Evolutionary conservation across 2,329 filamentous ascomycete genomes (phyloP).

Genomic region (Scedosporium minutisporum): DNA sequence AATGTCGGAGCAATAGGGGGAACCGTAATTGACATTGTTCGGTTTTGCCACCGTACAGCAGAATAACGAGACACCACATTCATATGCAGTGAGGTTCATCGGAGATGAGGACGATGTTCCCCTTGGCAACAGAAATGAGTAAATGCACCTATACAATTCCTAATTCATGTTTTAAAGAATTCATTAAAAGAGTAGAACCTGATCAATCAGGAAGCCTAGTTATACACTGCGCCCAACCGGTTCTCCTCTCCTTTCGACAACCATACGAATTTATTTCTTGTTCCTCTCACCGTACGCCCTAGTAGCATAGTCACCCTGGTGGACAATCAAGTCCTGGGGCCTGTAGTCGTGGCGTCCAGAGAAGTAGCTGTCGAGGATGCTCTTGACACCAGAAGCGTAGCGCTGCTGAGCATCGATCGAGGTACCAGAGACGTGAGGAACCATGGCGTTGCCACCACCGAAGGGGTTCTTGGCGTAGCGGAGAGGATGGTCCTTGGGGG

Average conservation of each 20-base stretch:
- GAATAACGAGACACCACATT: too few relatives aligned
- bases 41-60: too few relatives aligned
- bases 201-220: background rate
- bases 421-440: conserved; percentile 97
- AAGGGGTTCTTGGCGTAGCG: conserved; percentile 89
- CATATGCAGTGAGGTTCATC: too few relatives aligned
- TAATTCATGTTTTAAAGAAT: background rate
- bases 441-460: conserved; percentile 97
- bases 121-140: too few relatives aligned
- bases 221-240: background rate
- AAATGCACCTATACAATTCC: too few relatives aligned
- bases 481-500: conserved; percentile 84
- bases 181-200: background rate
- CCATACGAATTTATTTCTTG: background rate
- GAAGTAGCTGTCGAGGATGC: conserved; percentile 86
- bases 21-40: too few relatives aligned
- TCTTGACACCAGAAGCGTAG: conserved; percentile 80
- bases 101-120: too few relatives aligned
- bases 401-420: conserved; percentile 96
- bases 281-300: conserved; percentile 71
- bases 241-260: background rate
- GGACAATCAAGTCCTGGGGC: conserved; percentile 82
- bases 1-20: background rate
- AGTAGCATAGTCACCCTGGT: conserved; percentile 86
- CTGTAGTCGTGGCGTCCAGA: conserved; percentile 79